Evolutionary conservation across 2,329 filamentous ascomycete species (phyloP).

Genomic region (Emydomyces testavorans): DNA sequence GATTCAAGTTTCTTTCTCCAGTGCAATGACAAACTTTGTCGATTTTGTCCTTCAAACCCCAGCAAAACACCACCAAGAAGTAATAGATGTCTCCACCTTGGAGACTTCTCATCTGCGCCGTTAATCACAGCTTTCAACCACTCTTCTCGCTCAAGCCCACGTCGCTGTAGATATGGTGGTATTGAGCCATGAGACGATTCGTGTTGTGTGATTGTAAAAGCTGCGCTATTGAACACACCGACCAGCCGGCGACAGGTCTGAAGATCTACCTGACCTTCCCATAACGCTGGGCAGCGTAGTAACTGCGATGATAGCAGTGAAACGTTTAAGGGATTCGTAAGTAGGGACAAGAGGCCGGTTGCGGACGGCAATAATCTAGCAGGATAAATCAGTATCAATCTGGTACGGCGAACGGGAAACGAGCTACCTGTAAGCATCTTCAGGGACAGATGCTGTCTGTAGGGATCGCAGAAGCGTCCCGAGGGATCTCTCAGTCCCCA

Average conservation of each 20-base stretch:
- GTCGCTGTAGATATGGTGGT: constrained; percentile 33
- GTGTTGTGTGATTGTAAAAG: constrained; percentile 42
- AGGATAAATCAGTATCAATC: constrained; percentile 12
- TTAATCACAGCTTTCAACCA: constrained; percentile 49
- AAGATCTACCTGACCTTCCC: constrained; percentile 46
- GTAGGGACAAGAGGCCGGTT: constrained; percentile 36
- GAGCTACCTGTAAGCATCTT: constrained; percentile 48
- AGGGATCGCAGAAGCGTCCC: constrained; percentile 50
- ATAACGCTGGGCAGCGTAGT: constrained; percentile 48
- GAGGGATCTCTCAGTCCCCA: constrained; percentile 51
- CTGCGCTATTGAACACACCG: constrained; percentile 51
- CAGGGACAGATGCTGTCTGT: constrained; percentile 46
- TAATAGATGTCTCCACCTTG: constrained; percentile 73
- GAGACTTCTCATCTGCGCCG: constrained; percentile 51
- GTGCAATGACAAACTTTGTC: constrained; percentile 50
- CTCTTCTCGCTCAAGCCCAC: constrained; percentile 43
- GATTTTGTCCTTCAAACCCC: constrained; percentile 56
- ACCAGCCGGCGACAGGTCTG: constrained; percentile 46
- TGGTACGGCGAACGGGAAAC: constrained; percentile 16
- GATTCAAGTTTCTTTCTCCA: constrained; percentile 58
- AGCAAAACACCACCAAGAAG: constrained; percentile 67
- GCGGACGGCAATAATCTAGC: constrained; percentile 43
- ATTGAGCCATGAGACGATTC: constrained; percentile 31
- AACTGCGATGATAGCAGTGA: constrained; percentile 50
- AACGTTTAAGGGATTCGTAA: constrained; percentile 52